phyloP scores from a whole-genome alignment of 805 yeast species.

The Lipomyces chichibuensis region DNA sequence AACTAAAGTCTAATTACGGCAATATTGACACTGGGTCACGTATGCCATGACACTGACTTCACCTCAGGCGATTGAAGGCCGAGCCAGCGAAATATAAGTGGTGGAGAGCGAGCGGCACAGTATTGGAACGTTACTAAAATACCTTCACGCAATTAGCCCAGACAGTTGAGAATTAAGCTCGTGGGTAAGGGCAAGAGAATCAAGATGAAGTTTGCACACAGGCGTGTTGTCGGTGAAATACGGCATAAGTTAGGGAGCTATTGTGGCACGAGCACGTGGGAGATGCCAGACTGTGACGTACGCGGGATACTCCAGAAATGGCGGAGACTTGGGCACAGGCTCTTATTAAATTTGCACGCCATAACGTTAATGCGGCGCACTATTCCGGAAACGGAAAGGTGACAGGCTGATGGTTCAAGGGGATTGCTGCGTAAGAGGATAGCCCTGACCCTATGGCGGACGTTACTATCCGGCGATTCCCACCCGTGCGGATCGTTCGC shows the following conservation, averaged over 20 bases:
- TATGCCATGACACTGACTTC: too few relatives aligned
- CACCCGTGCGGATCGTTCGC: conserved; percentile 15
- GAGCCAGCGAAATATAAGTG: too few relatives aligned
- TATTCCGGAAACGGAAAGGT: not conserved
- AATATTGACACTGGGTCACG: too few relatives aligned
- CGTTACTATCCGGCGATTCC: conserved; percentile 30
- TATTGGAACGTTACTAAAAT: too few relatives aligned
- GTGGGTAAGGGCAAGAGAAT: not conserved
- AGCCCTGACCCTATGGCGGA: conserved; percentile 29
- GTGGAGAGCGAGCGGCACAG: too few relatives aligned
- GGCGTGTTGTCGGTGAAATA: not conserved
- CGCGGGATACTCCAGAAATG: not conserved
- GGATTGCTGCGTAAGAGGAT: conserved; percentile 3
- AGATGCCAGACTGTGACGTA: not conserved
- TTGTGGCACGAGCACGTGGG: not conserved
- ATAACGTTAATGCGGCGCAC: not conserved
- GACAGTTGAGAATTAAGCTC: too few relatives aligned
- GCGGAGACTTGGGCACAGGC: not conserved
- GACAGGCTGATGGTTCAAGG: not conserved
- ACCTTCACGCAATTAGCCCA: too few relatives aligned
- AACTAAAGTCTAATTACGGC: too few relatives aligned
- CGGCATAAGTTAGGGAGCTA: not conserved
- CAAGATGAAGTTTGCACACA: too few relatives aligned
- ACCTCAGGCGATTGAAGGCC: too few relatives aligned
- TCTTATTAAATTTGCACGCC: not conserved